These are phyloP conservation scores for Blastomyces emzantsi DNA, from an alignment of 2,329 filamentous ascomycete genomes.

Conservation along the genomic window DNA sequence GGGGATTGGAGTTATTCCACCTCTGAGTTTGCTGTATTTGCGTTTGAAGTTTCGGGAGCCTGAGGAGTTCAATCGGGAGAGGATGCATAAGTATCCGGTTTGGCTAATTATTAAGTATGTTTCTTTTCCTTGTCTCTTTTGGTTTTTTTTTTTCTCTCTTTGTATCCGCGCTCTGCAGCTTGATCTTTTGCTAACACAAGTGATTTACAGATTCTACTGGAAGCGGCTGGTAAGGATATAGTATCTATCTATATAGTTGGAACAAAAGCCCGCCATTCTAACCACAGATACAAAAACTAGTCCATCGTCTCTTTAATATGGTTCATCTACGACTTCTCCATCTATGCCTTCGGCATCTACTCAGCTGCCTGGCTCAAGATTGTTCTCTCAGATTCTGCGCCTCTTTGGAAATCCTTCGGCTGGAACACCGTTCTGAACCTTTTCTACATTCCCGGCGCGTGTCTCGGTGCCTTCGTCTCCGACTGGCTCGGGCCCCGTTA, in stretches of 20 bases:
- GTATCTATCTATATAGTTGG: background rate
- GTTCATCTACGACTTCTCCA: constrained; percentile 82
- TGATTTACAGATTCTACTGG: constrained; percentile 59
- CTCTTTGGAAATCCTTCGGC: constrained; percentile 70
- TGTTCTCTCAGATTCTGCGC: constrained; percentile 54
- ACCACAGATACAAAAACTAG: constrained; percentile 15
- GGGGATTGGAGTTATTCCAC: constrained; percentile 70
- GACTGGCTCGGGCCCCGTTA: constrained; percentile 73
- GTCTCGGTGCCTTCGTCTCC: constrained; percentile 65
- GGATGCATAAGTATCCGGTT: constrained; percentile 54
- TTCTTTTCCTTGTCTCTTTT: background rate
- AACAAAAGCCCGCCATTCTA: constrained; percentile 12
- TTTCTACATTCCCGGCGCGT: constrained; percentile 78
- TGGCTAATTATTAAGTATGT: constrained; percentile 42
- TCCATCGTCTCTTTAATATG: constrained; percentile 63
- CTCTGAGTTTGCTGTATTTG: constrained; percentile 59
- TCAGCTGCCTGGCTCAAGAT: constrained; percentile 50
- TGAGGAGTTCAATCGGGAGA: constrained; percentile 63
- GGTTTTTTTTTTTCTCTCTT: constrained; percentile 7
- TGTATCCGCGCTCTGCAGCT: constrained; percentile 31
- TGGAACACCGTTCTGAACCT: constrained; percentile 85
- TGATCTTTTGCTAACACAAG: constrained; percentile 35
- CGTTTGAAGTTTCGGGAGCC: constrained; percentile 68
- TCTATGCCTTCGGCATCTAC: constrained; percentile 81
- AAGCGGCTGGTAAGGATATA: constrained; percentile 46